phyloP scores from a whole-genome alignment of 164 flowering plant species.

The Stephania cephalantha region DNA sequence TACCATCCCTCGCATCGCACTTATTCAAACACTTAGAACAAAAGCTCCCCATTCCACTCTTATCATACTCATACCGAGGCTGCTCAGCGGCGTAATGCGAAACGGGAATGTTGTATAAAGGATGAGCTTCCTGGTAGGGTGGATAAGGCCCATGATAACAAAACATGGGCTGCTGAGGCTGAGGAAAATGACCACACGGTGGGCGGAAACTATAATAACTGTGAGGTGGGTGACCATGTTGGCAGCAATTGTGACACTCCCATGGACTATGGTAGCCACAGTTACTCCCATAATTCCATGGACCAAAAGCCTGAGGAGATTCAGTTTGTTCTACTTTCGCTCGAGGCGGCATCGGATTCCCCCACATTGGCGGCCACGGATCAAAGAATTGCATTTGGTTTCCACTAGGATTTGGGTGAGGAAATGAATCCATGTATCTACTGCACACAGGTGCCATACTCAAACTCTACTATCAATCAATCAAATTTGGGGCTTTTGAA shows the following conservation, averaged over 20 bases:
- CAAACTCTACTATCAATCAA: not conserved
- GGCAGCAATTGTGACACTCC: conserved; percentile 34
- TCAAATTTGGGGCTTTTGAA: not conserved
- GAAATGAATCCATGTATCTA: conserved; percentile 27
- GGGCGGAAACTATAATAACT: conserved; percentile 27
- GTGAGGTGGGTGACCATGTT: conserved; percentile 21
- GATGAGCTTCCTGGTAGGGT: conserved; percentile 18
- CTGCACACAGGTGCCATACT: conserved; percentile 31
- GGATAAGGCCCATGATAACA: conserved; percentile 26
- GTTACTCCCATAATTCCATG: conserved; percentile 24
- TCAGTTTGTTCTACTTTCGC: conserved; percentile 15
- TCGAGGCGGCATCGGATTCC: conserved; percentile 18
- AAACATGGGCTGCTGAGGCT: conserved; percentile 18
- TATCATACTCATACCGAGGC: conserved; percentile 42
- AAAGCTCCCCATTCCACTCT: conserved; percentile 20
- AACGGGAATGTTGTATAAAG: conserved; percentile 30
- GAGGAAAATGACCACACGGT: conserved; percentile 23
- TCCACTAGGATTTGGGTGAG: conserved; percentile 15
- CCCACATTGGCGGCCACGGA: conserved; percentile 21
- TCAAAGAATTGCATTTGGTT: conserved; percentile 17
- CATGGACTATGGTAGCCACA: conserved; percentile 24
- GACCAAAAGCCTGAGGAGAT: conserved; percentile 12
- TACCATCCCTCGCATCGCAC: conserved; percentile 18
- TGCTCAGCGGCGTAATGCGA: conserved; percentile 30
- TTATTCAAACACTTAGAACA: conserved; percentile 51